Base-by-base conservation (phyloP, 2,329 filamentous ascomycete genomes). In the Alternaria tenuissima region DNA sequence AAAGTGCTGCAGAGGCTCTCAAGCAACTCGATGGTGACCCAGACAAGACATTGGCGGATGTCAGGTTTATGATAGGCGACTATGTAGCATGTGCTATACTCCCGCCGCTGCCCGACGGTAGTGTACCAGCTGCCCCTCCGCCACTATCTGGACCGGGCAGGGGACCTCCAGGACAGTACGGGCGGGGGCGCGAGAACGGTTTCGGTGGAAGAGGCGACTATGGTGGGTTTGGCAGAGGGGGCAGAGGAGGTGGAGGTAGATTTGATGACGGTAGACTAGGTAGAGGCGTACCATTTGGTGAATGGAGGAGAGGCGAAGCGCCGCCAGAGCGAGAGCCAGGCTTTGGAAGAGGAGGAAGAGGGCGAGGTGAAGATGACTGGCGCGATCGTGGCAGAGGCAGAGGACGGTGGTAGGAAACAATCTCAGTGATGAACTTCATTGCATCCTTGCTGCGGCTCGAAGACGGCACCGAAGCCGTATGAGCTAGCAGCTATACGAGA, bases 31-130 rank as follows among this genome's bases (percentile, higher is more conserved):
- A 83, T 34, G 86, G 86, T 6, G 89, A 92, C 28, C 85, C 87
- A 11, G 84, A 88, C 28, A 94, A 90, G 81, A 94, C 91, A 8
- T 80, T 98, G 32, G 84, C 84, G 38, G 92, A 96, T 55, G 88
- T 87, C 34, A 87, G 90, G 22, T 96, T 97, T 72, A 90, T 97
- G 11, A 90, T 95, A 63, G 94, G 94, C 0, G 94, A 98, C 78
- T 96, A 91, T 74, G 85, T 98, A 41, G 90, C 90, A 59, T 94
- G 92, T 76, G 91, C 92, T 5, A 89, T 97, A 61, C 82, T 94
- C 57, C 89, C 92, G 42, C 92, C 92, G 1, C 81, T 91, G 26
- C 81, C 87, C 32, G 90, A 94, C 75, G 93, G 93, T 0, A 87
- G 86, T 32, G 88, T 96, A 39, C 89, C 89, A 43, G 87, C 91